These are phyloP conservation scores for Simmondsia chinensis DNA, from an alignment of 148 eudicot genomes.

Conservation along the genomic window DNA sequence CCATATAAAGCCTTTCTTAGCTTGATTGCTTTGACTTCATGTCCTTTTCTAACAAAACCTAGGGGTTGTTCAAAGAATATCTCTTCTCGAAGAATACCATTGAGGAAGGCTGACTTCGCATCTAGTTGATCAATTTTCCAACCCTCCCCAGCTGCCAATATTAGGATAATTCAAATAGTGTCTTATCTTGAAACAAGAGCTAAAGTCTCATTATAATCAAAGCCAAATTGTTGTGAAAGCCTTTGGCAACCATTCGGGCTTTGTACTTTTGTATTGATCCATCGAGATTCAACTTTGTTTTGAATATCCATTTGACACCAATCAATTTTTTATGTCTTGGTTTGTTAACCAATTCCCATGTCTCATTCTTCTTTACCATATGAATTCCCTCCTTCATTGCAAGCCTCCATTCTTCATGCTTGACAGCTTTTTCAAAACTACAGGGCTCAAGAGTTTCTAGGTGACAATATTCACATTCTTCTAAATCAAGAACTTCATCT, in stretches of 20 bases:
- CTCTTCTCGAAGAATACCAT: constrained; percentile 6
- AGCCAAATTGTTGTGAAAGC: not conserved
- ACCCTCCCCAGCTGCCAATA: not conserved
- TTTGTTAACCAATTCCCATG: not conserved
- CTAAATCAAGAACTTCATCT: not conserved
- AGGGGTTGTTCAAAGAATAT: not conserved
- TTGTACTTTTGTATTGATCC: not conserved
- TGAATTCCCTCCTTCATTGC: not conserved
- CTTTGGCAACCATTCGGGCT: constrained; percentile 6
- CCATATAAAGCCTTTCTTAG: too few species aligned
- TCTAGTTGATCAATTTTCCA: constrained; percentile 4
- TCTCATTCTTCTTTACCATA: constrained; percentile 5
- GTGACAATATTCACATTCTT: not conserved
- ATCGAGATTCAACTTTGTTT: not conserved
- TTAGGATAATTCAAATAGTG: not conserved
- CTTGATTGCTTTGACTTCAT: too few species aligned
- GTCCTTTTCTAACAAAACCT: too few species aligned
- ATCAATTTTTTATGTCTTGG: not conserved
- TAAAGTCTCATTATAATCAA: constrained; percentile 8
- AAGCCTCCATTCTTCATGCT: not conserved
- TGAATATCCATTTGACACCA: not conserved
- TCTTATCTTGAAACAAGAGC: constrained; percentile 2
- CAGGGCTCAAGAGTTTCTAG: not conserved
- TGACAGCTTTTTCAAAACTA: not conserved
- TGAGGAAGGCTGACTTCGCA: constrained; percentile 1